Conservation (phyloP, 2,329 filamentous ascomycete species). For the Colletotrichum simmondsii region DNA sequence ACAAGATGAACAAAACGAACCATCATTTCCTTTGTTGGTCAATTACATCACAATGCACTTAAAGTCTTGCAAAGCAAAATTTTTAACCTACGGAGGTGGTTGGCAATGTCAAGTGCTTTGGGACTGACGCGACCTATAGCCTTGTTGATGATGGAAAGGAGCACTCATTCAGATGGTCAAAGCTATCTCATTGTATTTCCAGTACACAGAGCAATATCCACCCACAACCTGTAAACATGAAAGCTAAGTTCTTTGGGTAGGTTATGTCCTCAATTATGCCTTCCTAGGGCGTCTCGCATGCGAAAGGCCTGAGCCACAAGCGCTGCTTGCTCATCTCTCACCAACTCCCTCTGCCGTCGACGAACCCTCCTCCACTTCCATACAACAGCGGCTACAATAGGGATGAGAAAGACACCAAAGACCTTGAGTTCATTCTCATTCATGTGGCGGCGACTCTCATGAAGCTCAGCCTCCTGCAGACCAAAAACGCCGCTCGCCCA, state of each 20-base stretch:
- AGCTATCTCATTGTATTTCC: neutral
- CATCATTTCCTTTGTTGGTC: too few relatives aligned
- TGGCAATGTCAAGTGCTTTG: too few relatives aligned
- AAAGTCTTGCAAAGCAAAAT: too few relatives aligned
- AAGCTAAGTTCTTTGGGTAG: neutral
- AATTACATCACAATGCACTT: too few relatives aligned
- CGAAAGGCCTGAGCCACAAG: neutral
- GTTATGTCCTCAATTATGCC: neutral
- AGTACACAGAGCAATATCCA: neutral
- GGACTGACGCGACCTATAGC: too few relatives aligned
- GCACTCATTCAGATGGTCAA: neutral
- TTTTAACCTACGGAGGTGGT: too few relatives aligned
- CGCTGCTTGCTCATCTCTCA: neutral
- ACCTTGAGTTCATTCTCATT: neutral
- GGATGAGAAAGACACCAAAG: slow-evolving; percentile 15
- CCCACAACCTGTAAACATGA: neutral
- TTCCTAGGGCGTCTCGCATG: neutral
- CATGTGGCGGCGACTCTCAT: too few relatives aligned
- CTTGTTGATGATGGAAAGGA: too few relatives aligned
- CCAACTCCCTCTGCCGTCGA: neutral
- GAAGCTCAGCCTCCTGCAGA: slow-evolving; percentile 3
- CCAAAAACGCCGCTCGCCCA: slow-evolving; percentile 9
- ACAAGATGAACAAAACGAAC: too few relatives aligned
- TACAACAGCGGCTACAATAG: neutral
- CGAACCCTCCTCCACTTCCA: slow-evolving; percentile 19